Evolutionary conservation across 2,329 filamentous ascomycete genomes (phyloP), one percentile per base, ranked within the genome.

Genomic region (Colletotrichum scovillei): DNA sequence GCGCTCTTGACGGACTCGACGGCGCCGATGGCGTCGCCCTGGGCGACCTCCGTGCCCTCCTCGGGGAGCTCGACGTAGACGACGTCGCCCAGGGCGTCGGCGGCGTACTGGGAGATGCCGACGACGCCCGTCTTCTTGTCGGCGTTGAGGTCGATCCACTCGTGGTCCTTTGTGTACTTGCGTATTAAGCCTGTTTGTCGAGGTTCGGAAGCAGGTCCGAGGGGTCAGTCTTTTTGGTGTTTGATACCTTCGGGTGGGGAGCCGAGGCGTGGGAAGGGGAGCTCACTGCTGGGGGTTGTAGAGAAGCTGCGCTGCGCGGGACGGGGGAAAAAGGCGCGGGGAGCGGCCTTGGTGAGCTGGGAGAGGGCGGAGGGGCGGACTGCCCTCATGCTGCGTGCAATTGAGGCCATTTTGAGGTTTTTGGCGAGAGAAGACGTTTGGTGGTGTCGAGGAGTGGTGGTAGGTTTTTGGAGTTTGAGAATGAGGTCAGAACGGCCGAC

Each of bases 1-100:
- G 97, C 97, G 75, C 93, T 97, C 89, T 99, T 99, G 84, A 99
- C 97, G 3, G 95, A 98, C 88, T 99, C 97, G 78, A 99, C 96
- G 74, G 96, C 95, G 77, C 97, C 97, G 78, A 98, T 93, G 76
- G 93, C 89, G 81, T 98, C 96, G 79, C 95, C 95, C 70, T 92
- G 89, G 72, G 85, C 84, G 74, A 97, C 89, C 78, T 92, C 90
- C 78, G 92, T 86, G 76, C 91, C 92, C 69, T 88, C 81, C 77
- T 92, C 88, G 69, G 97, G 97, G 35, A 99, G 93, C 88, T 99
- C 97, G 80, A 98, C 95, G 87, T 94, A 99, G 81, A 99, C 96
- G 73, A 98, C 95, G 82, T 99, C 97, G 77, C 97, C 97, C 75
- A 99, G 93, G 77, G 94, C 92, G 79, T 97, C 91, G 77, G 97